phyloP scores from a whole-genome alignment of 2,329 filamentous ascomycete genomes.

The Laburnicola sp. region DNA sequence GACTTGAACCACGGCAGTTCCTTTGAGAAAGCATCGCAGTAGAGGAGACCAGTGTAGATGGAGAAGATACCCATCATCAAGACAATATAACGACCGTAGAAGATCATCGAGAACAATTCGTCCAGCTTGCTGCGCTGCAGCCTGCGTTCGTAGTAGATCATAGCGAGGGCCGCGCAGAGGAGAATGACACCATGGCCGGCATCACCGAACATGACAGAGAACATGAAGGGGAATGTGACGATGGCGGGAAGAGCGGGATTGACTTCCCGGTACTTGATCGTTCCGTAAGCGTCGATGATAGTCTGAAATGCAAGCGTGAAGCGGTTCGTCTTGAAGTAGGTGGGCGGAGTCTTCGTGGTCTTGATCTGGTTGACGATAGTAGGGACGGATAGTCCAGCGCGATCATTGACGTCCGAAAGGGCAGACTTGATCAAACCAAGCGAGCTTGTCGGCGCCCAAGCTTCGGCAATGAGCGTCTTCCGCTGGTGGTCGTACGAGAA shows the following conservation, averaged over 20 bases:
- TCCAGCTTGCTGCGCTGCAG: slow-evolving; percentile 85
- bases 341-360: slow-evolving; percentile 96
- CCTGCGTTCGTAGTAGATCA: slow-evolving; percentile 96
- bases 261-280: slow-evolving; percentile 94
- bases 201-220: slow-evolving; percentile 99
- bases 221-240: slow-evolving; percentile 98
- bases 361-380: slow-evolving; percentile 98
- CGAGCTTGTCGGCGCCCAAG: slow-evolving; percentile 93
- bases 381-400: slow-evolving; percentile 92
- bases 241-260: slow-evolving; percentile 95
- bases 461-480: slow-evolving; percentile 95
- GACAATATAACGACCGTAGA: slow-evolving; percentile 98
- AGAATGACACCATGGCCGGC: slow-evolving; percentile 92
- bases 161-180: slow-evolving; percentile 77
- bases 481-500: slow-evolving; percentile 96
- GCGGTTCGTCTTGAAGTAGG: slow-evolving; percentile 97
- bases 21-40: slow-evolving; percentile 97
- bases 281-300: slow-evolving; percentile 98
- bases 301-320: slow-evolving; percentile 98
- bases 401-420: slow-evolving; percentile 93
- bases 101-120: slow-evolving; percentile 97
- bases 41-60: slow-evolving; percentile 94
- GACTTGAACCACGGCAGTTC: slow-evolving; percentile 86
- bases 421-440: slow-evolving; percentile 88
- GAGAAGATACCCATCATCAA: slow-evolving; percentile 98